These are phyloP conservation scores for Pyrenochaeta sp. DNA, from an alignment of 2,329 filamentous ascomycete genomes.

Conservation along the genomic window DNA sequence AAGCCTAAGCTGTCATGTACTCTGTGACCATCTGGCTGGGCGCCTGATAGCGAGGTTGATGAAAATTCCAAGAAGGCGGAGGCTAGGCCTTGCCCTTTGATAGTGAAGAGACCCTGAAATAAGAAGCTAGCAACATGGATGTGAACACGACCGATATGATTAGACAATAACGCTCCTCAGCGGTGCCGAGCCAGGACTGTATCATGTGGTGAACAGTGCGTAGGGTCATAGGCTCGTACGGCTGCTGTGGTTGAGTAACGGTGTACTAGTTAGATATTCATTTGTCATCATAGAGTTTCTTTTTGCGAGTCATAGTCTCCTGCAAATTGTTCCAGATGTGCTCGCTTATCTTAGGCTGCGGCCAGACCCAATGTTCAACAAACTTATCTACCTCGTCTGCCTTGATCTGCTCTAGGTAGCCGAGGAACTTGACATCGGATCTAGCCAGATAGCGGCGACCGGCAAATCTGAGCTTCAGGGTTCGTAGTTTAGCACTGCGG, in stretches of 20 bases:
- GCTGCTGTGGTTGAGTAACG: too few relatives aligned
- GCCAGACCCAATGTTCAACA: slow-evolving; percentile 22
- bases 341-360: slow-evolving; percentile 44
- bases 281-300: slow-evolving; percentile 44
- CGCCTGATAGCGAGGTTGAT: background rate
- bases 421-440: slow-evolving; percentile 55
- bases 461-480: slow-evolving; percentile 53
- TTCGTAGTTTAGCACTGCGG: slow-evolving; percentile 52
- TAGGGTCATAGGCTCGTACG: too few relatives aligned
- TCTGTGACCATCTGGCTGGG: too few relatives aligned
- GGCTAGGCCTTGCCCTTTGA: background rate
- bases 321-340: slow-evolving; percentile 43
- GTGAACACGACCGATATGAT: background rate
- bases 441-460: slow-evolving; percentile 49
- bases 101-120: background rate
- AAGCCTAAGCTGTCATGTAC: too few relatives aligned
- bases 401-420: slow-evolving; percentile 55
- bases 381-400: slow-evolving; percentile 51
- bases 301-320: slow-evolving; percentile 47
- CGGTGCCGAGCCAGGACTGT: too few relatives aligned
- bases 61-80: background rate
- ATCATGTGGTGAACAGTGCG: too few relatives aligned
- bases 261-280: background rate
- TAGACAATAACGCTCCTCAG: too few relatives aligned
- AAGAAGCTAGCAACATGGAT: background rate